A percentile compares a stretch with the other conserved stretches of the same genome.
phyloP scores from a whole-genome alignment of 1,284 basidiomycete genomes.

The Pyrrhoderma lamaoense region DNA sequence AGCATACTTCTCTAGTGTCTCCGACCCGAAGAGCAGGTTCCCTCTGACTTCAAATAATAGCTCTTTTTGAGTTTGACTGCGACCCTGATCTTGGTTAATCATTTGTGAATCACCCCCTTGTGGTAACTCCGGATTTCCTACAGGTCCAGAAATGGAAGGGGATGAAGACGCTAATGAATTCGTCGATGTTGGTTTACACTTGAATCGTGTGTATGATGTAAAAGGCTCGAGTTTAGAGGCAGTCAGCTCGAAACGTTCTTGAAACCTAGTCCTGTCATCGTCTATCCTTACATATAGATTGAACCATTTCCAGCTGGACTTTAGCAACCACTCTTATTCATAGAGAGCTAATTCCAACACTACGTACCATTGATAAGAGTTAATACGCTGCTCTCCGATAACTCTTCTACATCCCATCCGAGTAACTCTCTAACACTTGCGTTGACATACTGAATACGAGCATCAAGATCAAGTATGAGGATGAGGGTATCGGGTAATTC shows the following conservation, averaged over 20 bases:
- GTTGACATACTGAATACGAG: conserved; percentile 64
- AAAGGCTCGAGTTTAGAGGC: conserved; percentile 42
- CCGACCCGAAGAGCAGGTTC: conserved; percentile 41
- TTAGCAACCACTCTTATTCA: too few relatives aligned
- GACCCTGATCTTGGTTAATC: conserved; percentile 15
- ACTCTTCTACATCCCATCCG: conserved; percentile 68
- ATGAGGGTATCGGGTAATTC: conserved; percentile 70
- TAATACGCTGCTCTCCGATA: conserved; percentile 58
- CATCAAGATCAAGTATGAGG: conserved; percentile 55
- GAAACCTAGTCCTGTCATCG: conserved; percentile 56
- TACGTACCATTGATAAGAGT: conserved; percentile 59
- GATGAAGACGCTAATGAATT: conserved; percentile 5
- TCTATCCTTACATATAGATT: conserved; percentile 30
- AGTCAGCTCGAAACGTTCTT: conserved; percentile 46
- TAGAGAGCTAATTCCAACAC: background rate
- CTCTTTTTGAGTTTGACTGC: conserved; percentile 33
- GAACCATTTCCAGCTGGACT: background rate
- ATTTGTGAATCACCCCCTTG: too few relatives aligned
- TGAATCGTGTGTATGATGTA: conserved; percentile 57
- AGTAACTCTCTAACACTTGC: conserved; percentile 62
- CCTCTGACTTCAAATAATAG: conserved; percentile 71
- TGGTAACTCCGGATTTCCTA: too few relatives aligned
- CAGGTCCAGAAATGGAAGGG: background rate
- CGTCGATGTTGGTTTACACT: conserved; percentile 30
- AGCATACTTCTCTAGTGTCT: too few relatives aligned